A percentile compares a stretch with the other conserved stretches of the same genome.
These are phyloP conservation scores for Huntiella abstrusa DNA, from an alignment of 2,329 filamentous ascomycete genomes.

Conservation along the genomic window DNA sequence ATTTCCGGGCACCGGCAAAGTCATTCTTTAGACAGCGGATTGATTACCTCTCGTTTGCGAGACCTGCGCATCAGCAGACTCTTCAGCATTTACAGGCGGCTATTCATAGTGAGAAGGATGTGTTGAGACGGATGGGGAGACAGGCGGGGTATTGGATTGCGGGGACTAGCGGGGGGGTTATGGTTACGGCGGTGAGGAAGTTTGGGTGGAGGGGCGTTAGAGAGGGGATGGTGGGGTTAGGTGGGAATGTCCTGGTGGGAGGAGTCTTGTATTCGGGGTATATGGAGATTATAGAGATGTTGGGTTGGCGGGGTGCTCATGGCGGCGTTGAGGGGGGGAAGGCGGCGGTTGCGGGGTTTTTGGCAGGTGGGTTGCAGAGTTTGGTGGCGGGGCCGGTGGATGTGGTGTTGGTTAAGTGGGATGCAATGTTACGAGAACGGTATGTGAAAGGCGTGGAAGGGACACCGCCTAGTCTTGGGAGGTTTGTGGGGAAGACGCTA, in stretches of 20 bases:
- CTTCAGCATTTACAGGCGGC: too few relatives aligned
- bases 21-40: conserved; percentile 82
- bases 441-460: conserved; percentile 29
- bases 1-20: conserved; percentile 80
- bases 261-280: conserved; percentile 61
- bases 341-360: conserved; percentile 50
- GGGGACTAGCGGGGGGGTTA: conserved; percentile 49
- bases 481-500: conserved; percentile 43
- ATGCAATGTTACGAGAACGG: conserved; percentile 18
- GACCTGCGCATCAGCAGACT: too few relatives aligned
- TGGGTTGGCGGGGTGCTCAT: conserved; percentile 36
- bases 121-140: too few relatives aligned
- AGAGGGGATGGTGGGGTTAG: conserved; percentile 54
- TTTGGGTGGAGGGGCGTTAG: conserved; percentile 58
- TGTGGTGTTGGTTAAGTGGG: conserved; percentile 40
- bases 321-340: conserved; percentile 39
- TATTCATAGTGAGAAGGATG: too few relatives aligned
- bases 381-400: conserved; percentile 56
- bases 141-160: too few relatives aligned
- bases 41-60: conserved; percentile 52
- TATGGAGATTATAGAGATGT: conserved; percentile 44
- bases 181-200: conserved; percentile 47
- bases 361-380: conserved; percentile 52
- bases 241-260: conserved; percentile 57
- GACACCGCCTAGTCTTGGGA: conserved; percentile 48